Evolutionary conservation across 805 yeast genomes (phyloP), one percentile per base, ranked within the genome.

Genomic region (Candida alai): DNA sequence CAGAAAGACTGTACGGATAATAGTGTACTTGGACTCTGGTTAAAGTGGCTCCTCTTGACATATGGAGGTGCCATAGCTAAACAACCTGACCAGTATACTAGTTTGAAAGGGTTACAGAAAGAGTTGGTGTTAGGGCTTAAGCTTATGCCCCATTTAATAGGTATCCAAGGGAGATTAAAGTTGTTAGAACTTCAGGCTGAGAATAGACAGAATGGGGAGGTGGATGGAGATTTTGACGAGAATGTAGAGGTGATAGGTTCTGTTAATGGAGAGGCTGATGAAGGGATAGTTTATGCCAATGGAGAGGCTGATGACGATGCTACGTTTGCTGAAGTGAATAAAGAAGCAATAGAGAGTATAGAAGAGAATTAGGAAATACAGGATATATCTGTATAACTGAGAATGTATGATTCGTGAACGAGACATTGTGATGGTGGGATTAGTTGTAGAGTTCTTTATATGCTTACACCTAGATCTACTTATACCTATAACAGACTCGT

Each of bases 131-230:
- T 74, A 36, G 80, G 74, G 20, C 67, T 74, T 56, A 71, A 71
- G 41, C 68, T 70, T 16, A 60, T 90, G 42, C 83, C 89, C 6
- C 71, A 76, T 24, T 65, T 90, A 33, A 61, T 89, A 17, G 78
- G 93, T 2, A 70, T 90, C 19, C 94, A 89, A 56, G 98, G 98
- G 30, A 76, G 93, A 43, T 65, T 90, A 30, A 84, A 81, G 49
- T 70, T 90, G 55, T 68, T 90, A 27, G 74, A 74, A 43, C 74
- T 87, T 3, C 97, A 90, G 60, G 70, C 86, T 8, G 71, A 74
- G 37, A 62, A 90, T 44, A 78, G 97, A 40, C 36, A 41, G n/a
- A 41, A 40, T 29, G 34, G 32, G 5, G 28, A 29, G 4, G 48
- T 40, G 9, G 36, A 37, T 22, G 51, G 38, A 11, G 52, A 54